Base-by-base conservation (phyloP, 768 basidiomycete genomes). In the Mycena metata region DNA sequence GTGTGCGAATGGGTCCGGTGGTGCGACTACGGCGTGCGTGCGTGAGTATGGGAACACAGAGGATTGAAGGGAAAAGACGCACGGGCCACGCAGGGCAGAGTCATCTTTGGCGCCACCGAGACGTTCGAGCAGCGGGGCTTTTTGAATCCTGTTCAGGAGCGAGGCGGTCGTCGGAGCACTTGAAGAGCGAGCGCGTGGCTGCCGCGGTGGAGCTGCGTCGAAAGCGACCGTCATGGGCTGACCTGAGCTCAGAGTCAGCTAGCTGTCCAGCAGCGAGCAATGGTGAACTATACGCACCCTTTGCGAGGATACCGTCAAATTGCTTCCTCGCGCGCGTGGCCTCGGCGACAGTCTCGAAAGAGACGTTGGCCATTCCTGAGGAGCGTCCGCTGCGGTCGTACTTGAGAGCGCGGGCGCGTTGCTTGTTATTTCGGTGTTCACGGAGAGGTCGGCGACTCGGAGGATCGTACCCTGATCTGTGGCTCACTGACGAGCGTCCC, bases 341-440 rank as follows among this genome's bases (percentile, higher is more conserved):
- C 78, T 97, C 93, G 61, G 86, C 84, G 19, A 86, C 73, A 3
- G 90, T 94, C 80, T 94, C 92, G 81, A 90, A 97, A 11, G 89
- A 85, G 77, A 98, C 83, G 73, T 89, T 87, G 65, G 92, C 96
- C 73, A 89, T 85, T 67, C 96, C 96, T 21, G 88, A 89, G 51
- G 96, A 97, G 78, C 96, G 93, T 72, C 96, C 96, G 74, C 96
- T 96, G 78, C 93, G 91, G 83, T 98, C 96, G 84, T 96, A 98
- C 96, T 98, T 88, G 77, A 83, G 82, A 56, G 46, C 39, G 79
- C 55, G 72, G 66, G 66, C 75, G 73, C 82, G 78, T 24, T 76
- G 74, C 65, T 71, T 69, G 72, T 70, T 51, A 68, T 63, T 68
- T 60, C 51, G 21, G 52, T 50, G 66, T 76, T 85, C 83, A 89